Evolutionary conservation across 2,329 filamentous ascomycete genomes (phyloP).

Genomic region (Cladophialophora carrionii): DNA sequence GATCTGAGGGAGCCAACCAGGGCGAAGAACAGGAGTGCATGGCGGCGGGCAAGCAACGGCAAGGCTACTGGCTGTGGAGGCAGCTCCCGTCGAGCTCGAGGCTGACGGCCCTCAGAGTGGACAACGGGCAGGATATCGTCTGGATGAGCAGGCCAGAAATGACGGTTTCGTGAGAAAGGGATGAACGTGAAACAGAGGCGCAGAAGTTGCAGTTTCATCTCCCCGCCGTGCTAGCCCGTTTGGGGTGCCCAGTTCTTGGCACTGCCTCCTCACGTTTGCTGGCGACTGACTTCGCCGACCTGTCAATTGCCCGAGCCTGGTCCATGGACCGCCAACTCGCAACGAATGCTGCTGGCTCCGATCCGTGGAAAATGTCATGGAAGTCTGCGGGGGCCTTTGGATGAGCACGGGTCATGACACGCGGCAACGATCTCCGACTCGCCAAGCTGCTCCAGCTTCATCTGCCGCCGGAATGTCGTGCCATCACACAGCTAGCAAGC

Average conservation of each 20-base stretch:
- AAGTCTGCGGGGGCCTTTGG: not conserved
- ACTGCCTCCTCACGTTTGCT: not conserved
- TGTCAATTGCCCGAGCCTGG: not conserved
- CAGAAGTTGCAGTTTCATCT: conserved; percentile 27
- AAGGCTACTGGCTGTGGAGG: conserved; percentile 31
- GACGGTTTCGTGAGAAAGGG: conserved; percentile 19
- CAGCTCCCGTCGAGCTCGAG: conserved; percentile 16
- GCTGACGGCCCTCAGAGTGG: conserved; percentile 25
- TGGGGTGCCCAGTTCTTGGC: not conserved
- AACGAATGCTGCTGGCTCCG: not conserved
- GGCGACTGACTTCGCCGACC: not conserved
- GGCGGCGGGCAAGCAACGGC: conserved; percentile 12
- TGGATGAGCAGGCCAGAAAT: conserved; percentile 21
- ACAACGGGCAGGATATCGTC: conserved; percentile 4
- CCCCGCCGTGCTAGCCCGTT: conserved; percentile 2
- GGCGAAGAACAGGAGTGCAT: conserved; percentile 25
- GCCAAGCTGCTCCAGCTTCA: conserved; percentile 16
- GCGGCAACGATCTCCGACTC: conserved; percentile 3
- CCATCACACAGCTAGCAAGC: not conserved
- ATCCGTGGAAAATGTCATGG: not conserved
- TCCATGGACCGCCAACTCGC: not conserved
- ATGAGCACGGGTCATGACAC: conserved; percentile 1
- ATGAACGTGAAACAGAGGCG: conserved; percentile 28
- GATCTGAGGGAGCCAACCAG: conserved; percentile 18
- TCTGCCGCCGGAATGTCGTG: conserved; percentile 11